Percentiles rank a stretch among this genome's conserved stretches.
Evolutionary conservation across 1,284 basidiomycete genomes (phyloP).

Genomic region (Fomitopsis palustris): DNA sequence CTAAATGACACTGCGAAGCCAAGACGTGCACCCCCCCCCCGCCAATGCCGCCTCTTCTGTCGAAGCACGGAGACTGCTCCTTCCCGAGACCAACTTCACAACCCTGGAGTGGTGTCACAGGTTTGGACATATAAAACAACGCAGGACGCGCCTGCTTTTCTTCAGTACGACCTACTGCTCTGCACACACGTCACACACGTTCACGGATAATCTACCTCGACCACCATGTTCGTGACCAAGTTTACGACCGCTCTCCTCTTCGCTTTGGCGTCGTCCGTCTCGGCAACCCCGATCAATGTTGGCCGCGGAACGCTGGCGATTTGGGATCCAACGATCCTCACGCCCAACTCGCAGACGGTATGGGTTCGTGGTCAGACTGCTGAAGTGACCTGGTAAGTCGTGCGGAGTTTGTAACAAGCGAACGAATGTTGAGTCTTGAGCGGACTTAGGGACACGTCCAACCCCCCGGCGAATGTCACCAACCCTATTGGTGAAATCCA

Average conservation of each 20-base stretch:
- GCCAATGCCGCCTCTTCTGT: no score
- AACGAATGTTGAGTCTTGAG: neutral
- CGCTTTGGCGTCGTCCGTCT: slow-evolving; percentile 21
- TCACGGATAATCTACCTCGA: neutral
- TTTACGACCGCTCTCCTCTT: slow-evolving; percentile 22
- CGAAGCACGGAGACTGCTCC: no score
- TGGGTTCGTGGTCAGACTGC: slow-evolving; percentile 40
- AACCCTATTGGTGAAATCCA: slow-evolving; percentile 40
- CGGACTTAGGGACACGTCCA: slow-evolving; percentile 34
- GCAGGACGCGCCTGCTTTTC: neutral
- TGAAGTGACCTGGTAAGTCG: slow-evolving; percentile 44
- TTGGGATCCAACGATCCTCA: slow-evolving; percentile 40
- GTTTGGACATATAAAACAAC: neutral
- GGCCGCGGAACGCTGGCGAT: slow-evolving; percentile 31
- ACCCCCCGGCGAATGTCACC: slow-evolving; percentile 41
- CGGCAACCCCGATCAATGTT: slow-evolving; percentile 30
- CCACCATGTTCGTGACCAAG: slow-evolving; percentile 21
- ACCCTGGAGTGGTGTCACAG: neutral
- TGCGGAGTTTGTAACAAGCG: neutral
- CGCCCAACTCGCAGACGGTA: slow-evolving; percentile 32
- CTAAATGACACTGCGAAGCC: no score
- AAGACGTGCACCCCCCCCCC: no score
- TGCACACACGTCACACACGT: neutral
- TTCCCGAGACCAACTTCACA: no score
- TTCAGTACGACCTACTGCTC: neutral